Evolutionary conservation across 139 green algal genomes (phyloP), one percentile per base, ranked within the genome.

Genomic region (Nannochloris sp.): DNA sequence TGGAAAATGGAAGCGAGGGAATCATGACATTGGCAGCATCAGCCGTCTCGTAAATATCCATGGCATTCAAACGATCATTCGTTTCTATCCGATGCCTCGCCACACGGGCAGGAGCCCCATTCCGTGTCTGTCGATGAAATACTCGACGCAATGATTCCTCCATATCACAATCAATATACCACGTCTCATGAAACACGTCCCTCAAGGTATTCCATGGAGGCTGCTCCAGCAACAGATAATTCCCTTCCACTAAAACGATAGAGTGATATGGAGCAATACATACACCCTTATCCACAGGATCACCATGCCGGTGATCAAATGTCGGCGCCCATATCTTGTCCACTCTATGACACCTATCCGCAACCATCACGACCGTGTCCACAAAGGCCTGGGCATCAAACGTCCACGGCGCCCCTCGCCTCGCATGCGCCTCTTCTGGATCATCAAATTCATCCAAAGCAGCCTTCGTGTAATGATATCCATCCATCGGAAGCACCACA

Each of bases 271-370:
- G 34, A 6, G 23, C 19, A 37, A 94, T 68, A 31, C 25, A 9
- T 14, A 95, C 83, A 53, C 70, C 74, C 19, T 74, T 68, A 12
- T 81, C 63, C 7, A 85, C 69, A 1, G 87, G 87, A 68, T 94
- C 87, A 7, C 82, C 79, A 21, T 81, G 63, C 0, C 67, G 86
- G 60, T 97, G 91, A 71, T 97, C 85, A 66, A 97, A 97, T 1
- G 66, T 84, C 0, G 88, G 88, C 14, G 84, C 66, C 46, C 16
- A 21, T 53, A 53, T 53, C 15, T 25, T 12, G 10, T 53, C 46
- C 2, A 25, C 46, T 19, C 18, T 7, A 5, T 29, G 27, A 29
- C 27, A 29, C 18, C 9, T 25, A 0, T n/a, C n/a, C 11, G 53
- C 62, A 0, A 53, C 29, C 25, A 68, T 82, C 57, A 54, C 54